Evolutionary conservation across 139 green algal genomes (phyloP).

Genomic region (Chlamydomonas incerta): DNA sequence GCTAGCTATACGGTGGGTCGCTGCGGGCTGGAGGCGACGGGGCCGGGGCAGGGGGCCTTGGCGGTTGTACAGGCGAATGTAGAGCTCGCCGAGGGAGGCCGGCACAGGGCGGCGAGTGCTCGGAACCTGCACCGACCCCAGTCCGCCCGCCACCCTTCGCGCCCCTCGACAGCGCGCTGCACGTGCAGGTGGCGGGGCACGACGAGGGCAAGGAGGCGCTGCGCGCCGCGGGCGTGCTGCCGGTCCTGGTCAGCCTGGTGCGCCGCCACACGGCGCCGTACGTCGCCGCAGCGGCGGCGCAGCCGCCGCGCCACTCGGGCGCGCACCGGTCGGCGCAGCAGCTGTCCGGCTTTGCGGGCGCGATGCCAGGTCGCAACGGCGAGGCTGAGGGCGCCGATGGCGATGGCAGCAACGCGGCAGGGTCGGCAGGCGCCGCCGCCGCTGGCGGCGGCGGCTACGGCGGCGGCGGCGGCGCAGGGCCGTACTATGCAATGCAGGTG

Average conservation of each 20-base stretch:
- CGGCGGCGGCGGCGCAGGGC: no score
- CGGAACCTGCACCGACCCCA: no score
- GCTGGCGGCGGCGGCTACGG: no score
- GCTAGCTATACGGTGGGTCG: constrained; percentile 35
- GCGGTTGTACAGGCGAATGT: no score
- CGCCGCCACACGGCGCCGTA: constrained; percentile 24
- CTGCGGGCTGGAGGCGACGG: background rate
- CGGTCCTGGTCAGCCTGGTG: constrained; percentile 27
- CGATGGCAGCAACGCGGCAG: background rate
- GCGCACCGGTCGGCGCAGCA: no score
- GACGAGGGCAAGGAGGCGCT: constrained; percentile 49
- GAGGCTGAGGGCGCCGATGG: background rate
- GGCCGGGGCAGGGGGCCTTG: background rate
- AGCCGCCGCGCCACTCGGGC: background rate
- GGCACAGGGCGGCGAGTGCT: no score
- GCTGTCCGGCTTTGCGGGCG: background rate
- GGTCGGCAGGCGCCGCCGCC: background rate
- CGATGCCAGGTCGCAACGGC: background rate
- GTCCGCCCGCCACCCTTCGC: background rate
- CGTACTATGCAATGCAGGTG: background rate
- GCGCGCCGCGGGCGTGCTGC: constrained; percentile 33
- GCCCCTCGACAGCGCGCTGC: constrained; percentile 43
- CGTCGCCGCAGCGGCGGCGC: background rate
- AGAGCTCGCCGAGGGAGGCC: no score
- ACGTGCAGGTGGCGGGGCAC: constrained; percentile 50